Evolutionary conservation across 2,329 filamentous ascomycete genomes (phyloP).

Genomic region (Atkinsonella texensis): DNA sequence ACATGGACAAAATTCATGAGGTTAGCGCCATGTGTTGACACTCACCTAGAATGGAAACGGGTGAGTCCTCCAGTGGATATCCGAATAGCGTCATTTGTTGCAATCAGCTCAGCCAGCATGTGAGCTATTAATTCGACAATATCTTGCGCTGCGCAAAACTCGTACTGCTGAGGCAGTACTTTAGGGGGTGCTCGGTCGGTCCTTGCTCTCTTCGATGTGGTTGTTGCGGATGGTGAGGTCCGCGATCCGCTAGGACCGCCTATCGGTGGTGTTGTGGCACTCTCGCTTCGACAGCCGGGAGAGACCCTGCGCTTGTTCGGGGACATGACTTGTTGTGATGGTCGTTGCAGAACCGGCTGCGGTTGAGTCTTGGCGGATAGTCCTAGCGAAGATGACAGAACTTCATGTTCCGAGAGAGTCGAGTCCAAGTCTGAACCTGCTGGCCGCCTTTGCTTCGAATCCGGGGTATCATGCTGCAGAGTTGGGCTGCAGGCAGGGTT

Average conservation of each 20-base stretch:
- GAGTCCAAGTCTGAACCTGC: neutral
- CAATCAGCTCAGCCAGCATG: conserved; percentile 91
- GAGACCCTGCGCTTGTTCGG: conserved; percentile 23
- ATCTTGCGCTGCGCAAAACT: conserved; percentile 70
- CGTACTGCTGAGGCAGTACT: conserved; percentile 61
- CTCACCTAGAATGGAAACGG: conserved; percentile 83
- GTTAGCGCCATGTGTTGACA: neutral
- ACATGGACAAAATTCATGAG: too few species aligned
- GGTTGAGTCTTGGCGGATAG: neutral
- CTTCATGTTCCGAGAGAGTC: neutral
- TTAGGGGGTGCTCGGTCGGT: conserved; percentile 40
- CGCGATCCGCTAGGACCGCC: neutral
- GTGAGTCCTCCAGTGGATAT: conserved; percentile 66
- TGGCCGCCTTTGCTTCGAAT: neutral
- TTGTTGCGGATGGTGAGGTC: conserved; percentile 1
- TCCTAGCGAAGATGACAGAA: neutral
- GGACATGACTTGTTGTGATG: conserved; percentile 11
- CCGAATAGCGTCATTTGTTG: conserved; percentile 83
- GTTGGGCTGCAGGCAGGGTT: neutral
- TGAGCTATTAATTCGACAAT: conserved; percentile 84
- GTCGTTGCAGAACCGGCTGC: neutral
- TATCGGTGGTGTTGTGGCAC: neutral
- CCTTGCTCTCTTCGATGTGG: conserved; percentile 38
- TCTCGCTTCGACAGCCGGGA: conserved; percentile 6
- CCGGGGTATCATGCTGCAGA: neutral